A percentile compares a stretch with the other conserved stretches of the same genome.
Conservation (phyloP, 768 basidiomycete genomes). For the Auricularia auricula-judae region DNA sequence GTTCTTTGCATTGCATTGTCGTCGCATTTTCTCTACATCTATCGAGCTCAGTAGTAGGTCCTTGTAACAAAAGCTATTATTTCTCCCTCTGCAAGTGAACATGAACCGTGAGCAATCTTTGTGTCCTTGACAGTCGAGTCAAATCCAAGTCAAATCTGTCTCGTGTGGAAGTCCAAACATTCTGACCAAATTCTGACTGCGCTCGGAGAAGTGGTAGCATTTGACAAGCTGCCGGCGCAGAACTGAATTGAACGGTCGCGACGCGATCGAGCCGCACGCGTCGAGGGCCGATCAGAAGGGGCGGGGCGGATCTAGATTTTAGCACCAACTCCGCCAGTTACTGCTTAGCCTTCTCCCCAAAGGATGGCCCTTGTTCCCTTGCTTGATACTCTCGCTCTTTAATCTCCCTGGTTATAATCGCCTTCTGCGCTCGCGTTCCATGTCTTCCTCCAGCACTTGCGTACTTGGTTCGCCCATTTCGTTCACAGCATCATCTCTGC, state of each 20-base stretch:
- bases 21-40: constrained; percentile 16
- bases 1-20: neutral
- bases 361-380: neutral
- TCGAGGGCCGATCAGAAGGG: neutral
- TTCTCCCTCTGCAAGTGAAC: neutral
- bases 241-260: neutral
- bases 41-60: constrained; percentile 7
- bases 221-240: neutral
- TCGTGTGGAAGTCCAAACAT: neutral
- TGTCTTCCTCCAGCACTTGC: neutral
- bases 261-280: neutral
- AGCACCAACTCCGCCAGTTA: neutral
- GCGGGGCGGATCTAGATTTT: neutral
- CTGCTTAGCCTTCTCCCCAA: neutral
- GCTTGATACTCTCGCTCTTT: neutral
- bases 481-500: neutral
- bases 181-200: too few relatives aligned
- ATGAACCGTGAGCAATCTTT: neutral
- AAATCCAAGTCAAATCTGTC: neutral
- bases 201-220: neutral
- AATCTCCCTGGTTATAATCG: neutral
- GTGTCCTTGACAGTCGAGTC: neutral
- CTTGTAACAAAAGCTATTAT: neutral
- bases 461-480: neutral
- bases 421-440: neutral